Evolutionary conservation across 495 filamentous ascomycete genomes (phyloP), one percentile per base, ranked within the genome.

Genomic region (Sordaria brevicollis): DNA sequence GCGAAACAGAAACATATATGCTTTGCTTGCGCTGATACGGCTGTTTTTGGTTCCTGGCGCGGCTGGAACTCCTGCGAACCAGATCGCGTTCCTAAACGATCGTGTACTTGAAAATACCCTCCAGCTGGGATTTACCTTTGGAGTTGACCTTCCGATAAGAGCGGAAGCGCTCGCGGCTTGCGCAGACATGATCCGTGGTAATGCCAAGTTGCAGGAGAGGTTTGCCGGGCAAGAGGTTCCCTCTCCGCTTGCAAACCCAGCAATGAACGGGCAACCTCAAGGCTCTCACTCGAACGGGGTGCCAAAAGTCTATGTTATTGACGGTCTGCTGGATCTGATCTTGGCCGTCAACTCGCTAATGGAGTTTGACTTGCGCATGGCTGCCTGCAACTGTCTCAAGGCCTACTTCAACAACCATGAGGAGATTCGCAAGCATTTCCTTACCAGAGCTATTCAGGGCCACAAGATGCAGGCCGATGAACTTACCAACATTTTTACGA

Each of bases 1-100:
- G 76, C 87, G 88, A 67, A 94, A 95, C 79, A 94, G 93, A 75
- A 97, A 97, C 80, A 86, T 97, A 29, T 97, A 93, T 86, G 95
- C 94, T 67, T 80, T 97, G 17, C 82, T 97, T 65, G 92, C 91
- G 21, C 89, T 98, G 33, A 84, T 97, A 57, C 89, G 92, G 72
- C 81, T 97, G 39, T 97, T 98, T 76, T 84, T 99, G 66, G 87
- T 92, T 13, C 83, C 86, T 39, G 93, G 94, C 37, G 92, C 92
- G 25, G 79, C 90, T 34, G 91, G 92, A 35, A 97, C 94, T 3
- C 84, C 86, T 31, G 86, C 88, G 72, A 99, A 98, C 73, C 95
- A 98, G 78, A 86, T 84, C 36, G 89, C 92, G 3, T 97, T 97
- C 74, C 90, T 91, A 84, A 71, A 68, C 29, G 88, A 89, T 77